Base-by-base conservation (phyloP, 768 basidiomycete species). In the Tubosaeta brunneosetosa region DNA sequence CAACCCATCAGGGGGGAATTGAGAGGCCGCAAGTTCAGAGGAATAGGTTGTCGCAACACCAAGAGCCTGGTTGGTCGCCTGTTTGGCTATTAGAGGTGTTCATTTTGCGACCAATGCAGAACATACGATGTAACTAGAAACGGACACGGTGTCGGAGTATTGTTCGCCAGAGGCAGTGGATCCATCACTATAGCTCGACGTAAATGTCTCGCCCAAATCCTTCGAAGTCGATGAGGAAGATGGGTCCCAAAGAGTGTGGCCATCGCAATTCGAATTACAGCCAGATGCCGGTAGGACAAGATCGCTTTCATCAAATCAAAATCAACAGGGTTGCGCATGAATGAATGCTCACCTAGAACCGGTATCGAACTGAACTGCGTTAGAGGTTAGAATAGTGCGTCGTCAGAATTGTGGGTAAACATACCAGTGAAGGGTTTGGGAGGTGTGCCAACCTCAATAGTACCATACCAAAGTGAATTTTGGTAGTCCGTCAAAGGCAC, bases 121-220 rank as follows among this genome's bases (percentile, higher is more conserved):
- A 36, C 56, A 11, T 47, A 58, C 61, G 0, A 16, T 48, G 40
- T 42, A 42, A 1, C 44, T 50, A 3, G 48, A 48, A 14, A 61
- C 38, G 8, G 51, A 36, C 3, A 62, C 49, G 1, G 34, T 53
- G 47, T 80, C 79, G 10, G 49, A 68, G 56, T 71, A 79, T 44
- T 71, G 62, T 13, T 62, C 53, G 12, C 75, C 77, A 0, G 47
- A 38, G 14, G 72, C 71, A 0, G 51, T 47, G 9, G 49, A 33
- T 1, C 74, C 71, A 49, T 74, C 73, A 14, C 71, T 74, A 52
- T 22, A 70, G 80, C 5, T 14, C 0, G 46, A 77, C 2, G 29
- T 36, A 53, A 75, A 72, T 1, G 52, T 13, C 40, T 63, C 36
- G 2, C 47, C 37, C n/a, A 59, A 16, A 48, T 63, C 57, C 1